Conservation (phyloP, 108 stramenopile genomes). For the Fragilaria crotonensis region DNA sequence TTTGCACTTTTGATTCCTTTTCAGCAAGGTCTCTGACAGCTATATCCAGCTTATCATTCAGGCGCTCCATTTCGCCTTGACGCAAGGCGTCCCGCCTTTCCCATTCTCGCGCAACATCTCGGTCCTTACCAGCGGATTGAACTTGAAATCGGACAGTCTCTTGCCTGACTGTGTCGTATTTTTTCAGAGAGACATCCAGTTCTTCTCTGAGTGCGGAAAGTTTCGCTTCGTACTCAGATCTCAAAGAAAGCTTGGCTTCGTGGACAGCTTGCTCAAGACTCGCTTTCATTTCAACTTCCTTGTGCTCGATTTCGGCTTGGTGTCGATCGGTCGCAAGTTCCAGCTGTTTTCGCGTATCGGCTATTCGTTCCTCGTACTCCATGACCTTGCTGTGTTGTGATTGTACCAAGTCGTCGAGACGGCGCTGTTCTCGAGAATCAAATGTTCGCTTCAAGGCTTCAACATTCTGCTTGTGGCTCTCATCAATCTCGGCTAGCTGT, state of each 20-base stretch:
- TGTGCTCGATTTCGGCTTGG: conserved; percentile 42
- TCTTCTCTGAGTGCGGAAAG: not conserved
- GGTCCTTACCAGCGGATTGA: conserved; percentile 23
- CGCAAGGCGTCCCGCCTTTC: conserved; percentile 19
- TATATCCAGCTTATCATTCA: conserved; percentile 17
- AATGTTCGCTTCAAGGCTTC: no score
- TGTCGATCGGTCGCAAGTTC: conserved; percentile 19
- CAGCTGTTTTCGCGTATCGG: conserved; percentile 40
- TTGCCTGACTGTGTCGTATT: conserved; percentile 22
- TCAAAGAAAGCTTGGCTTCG: conserved; percentile 3
- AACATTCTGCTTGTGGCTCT: no score
- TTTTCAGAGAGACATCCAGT: not conserved
- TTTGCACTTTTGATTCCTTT: conserved; percentile 12
- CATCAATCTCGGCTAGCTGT: no score
- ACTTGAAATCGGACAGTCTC: conserved; percentile 12
- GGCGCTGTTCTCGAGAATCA: conserved; percentile 22
- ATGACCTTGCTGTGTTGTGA: conserved; percentile 21
- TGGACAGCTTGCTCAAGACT: conserved; percentile 22
- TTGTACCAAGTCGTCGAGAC: conserved; percentile 28
- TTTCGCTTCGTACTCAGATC: not conserved
- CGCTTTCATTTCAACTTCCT: conserved; percentile 29
- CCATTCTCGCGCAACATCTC: conserved; percentile 23
- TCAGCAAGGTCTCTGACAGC: conserved; percentile 14
- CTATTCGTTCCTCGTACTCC: conserved; percentile 34
- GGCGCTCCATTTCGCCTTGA: conserved; percentile 28